Base-by-base conservation (phyloP, 192 early-diverging fungal species). In the Chytriomyces hyalinus region DNA sequence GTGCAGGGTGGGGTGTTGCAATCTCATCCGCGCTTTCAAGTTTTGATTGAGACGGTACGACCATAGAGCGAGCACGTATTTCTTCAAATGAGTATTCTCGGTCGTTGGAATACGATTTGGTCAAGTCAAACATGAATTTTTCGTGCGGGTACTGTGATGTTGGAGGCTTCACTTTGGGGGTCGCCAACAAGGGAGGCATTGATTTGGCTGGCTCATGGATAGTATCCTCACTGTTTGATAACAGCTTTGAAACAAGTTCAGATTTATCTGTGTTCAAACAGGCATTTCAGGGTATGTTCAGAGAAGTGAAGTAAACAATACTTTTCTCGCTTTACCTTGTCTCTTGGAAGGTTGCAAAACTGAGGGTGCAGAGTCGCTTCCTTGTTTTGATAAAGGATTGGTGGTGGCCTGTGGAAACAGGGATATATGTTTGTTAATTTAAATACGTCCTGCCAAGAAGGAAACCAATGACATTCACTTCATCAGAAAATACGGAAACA, bases 21-120 rank as follows among this genome's bases (percentile, higher is more conserved):
- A 4, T 36, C 36, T 36, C 36, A 36, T 36, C 36, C 36, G 36
- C 36, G 4, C 36, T 36, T 36, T 36, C 36, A 2, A 36, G 36
- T 0, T 36, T 36, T 4, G 36, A 36, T 36, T 3, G 0, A 36
- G 36, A 4, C 36, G 36, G 36, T 36, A 36, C 36, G 36, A 36
- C 36, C 36, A 36, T 36, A 36, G 36, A 36, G 36, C 36, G 36
- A 9, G 80, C 82, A 20, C 80, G 65, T 45, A 70, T 36, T 64
- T 82, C 80, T 73, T 84, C 82, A 76, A 84, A 84, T 46, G 76
- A 81, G 51, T 46, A 84, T 66, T 84, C 82, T 15, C 65, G 60
- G 24, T 65, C 49, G 80, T 75, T 26, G 15, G 43, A 24, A 43
- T 70, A 67, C 9, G 70, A n/a, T 9, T 46, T 6, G 9, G 11